phyloP scores from a whole-genome alignment of 2,329 filamentous ascomycete species.

The Trichoderma sp. region DNA sequence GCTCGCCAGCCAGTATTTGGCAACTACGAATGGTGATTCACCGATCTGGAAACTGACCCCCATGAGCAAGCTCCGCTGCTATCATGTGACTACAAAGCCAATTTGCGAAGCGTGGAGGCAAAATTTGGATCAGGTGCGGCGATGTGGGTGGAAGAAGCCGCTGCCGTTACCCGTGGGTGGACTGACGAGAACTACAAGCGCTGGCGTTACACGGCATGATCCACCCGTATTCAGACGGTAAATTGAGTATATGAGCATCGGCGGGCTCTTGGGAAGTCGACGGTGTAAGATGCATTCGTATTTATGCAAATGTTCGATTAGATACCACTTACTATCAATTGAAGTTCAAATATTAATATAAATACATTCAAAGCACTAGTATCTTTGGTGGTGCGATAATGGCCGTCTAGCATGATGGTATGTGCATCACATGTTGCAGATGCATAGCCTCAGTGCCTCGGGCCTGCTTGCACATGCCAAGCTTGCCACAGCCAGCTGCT shows the following conservation, averaged over 20 bases:
- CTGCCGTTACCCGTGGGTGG: slow-evolving; percentile 35
- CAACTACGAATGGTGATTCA: slow-evolving; percentile 34
- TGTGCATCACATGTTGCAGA: not conserved
- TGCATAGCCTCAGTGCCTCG: not conserved
- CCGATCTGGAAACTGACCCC: slow-evolving; percentile 30
- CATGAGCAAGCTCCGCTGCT: slow-evolving; percentile 14
- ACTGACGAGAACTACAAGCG: slow-evolving; percentile 36
- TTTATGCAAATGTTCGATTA: not conserved
- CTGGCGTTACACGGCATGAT: slow-evolving; percentile 29
- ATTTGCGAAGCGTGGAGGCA: slow-evolving; percentile 24
- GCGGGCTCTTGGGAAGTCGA: not conserved
- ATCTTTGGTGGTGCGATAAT: not conserved
- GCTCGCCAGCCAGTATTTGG: slow-evolving; percentile 24
- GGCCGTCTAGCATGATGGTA: not conserved
- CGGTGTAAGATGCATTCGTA: not conserved
- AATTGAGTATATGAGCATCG: not conserved
- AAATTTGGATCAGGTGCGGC: slow-evolving; percentile 29
- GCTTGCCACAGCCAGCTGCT: not conserved
- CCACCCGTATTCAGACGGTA: not conserved
- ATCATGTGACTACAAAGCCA: slow-evolving; percentile 18
- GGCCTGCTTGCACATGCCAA: not conserved
- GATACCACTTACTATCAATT: not conserved
- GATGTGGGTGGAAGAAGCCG: slow-evolving; percentile 34
- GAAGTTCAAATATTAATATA: not conserved
- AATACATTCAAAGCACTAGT: not conserved